Evolutionary conservation across 1,284 basidiomycete species (phyloP).

Genomic region (Austroboletus niveus): DNA sequence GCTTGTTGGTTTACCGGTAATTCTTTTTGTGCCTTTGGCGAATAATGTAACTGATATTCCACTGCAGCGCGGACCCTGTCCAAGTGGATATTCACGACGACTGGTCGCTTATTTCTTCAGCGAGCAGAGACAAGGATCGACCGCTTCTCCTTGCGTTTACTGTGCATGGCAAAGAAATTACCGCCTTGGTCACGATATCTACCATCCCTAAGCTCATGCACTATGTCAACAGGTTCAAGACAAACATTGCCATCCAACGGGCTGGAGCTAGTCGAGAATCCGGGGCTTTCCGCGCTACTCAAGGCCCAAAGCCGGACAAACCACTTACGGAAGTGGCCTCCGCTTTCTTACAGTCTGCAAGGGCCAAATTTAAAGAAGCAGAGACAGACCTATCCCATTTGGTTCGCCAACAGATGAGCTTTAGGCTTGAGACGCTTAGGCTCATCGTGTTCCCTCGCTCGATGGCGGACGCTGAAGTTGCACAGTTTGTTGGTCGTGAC

Average conservation of each 20-base stretch:
- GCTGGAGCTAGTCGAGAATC: constrained; percentile 74
- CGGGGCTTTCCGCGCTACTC: constrained; percentile 64
- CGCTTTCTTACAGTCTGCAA: constrained; percentile 76
- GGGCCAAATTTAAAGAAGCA: constrained; percentile 62
- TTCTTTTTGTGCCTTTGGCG: constrained; percentile 23
- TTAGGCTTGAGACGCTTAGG: constrained; percentile 59
- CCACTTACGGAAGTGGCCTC: constrained; percentile 80
- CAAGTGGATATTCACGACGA: constrained; percentile 78
- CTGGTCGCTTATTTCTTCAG: constrained; percentile 60
- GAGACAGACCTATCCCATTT: constrained; percentile 57
- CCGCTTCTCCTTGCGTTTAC: constrained; percentile 76
- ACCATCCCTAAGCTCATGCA: constrained; percentile 73
- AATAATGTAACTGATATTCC: neutral
- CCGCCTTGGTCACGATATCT: constrained; percentile 68
- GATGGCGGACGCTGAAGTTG: constrained; percentile 70
- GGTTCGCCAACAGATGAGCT: constrained; percentile 70
- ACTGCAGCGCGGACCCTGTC: constrained; percentile 71
- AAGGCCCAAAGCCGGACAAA: constrained; percentile 67
- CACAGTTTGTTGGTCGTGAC: constrained; percentile 63
- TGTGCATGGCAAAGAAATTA: constrained; percentile 70
- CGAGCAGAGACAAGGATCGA: constrained; percentile 43
- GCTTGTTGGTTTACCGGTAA: constrained; percentile 76
- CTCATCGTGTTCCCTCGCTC: constrained; percentile 74
- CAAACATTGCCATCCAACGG: constrained; percentile 70
- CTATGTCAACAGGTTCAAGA: constrained; percentile 70